Evolutionary conservation across 495 filamentous ascomycete genomes (phyloP).

Genomic region (Penicillium maclennaniae): DNA sequence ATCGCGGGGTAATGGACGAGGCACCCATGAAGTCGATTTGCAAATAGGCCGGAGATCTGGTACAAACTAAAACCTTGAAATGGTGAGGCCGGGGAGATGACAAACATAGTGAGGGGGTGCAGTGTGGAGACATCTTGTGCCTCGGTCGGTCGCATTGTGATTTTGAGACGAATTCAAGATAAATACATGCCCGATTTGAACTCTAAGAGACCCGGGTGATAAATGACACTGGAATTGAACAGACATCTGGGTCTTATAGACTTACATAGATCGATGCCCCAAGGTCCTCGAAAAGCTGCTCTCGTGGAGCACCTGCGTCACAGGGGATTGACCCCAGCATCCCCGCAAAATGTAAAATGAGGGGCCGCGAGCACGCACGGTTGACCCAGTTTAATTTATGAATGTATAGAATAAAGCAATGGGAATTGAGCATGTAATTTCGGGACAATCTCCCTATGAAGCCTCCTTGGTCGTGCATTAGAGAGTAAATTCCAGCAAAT

Average conservation of each 20-base stretch:
- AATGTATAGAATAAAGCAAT: background rate
- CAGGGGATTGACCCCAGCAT: slow-evolving; percentile 5
- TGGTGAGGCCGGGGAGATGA: background rate
- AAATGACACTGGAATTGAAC: background rate
- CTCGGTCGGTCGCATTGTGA: slow-evolving; percentile 3
- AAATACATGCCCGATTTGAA: background rate
- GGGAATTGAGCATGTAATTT: background rate
- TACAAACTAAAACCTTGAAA: background rate
- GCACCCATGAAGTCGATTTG: background rate
- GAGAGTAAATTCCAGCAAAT: slow-evolving; percentile 57
- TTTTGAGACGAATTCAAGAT: background rate
- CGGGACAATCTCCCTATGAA: background rate
- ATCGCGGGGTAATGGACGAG: slow-evolving; percentile 4
- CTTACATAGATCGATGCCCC: slow-evolving; percentile 1
- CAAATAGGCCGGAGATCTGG: background rate
- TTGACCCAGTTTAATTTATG: background rate
- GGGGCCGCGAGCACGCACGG: background rate
- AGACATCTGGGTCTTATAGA: background rate
- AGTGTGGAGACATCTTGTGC: slow-evolving; percentile 9
- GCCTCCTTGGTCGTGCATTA: slow-evolving; percentile 17
- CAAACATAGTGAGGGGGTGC: slow-evolving; percentile 8
- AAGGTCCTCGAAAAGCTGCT: slow-evolving; percentile 10
- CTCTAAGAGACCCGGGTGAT: background rate
- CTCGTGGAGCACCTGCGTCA: background rate
- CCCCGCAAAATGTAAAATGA: background rate